A percentile compares a stretch with the other conserved stretches of the same genome.
phyloP scores from a whole-genome alignment of 768 basidiomycete species.

The Butyriboletus loyo region DNA sequence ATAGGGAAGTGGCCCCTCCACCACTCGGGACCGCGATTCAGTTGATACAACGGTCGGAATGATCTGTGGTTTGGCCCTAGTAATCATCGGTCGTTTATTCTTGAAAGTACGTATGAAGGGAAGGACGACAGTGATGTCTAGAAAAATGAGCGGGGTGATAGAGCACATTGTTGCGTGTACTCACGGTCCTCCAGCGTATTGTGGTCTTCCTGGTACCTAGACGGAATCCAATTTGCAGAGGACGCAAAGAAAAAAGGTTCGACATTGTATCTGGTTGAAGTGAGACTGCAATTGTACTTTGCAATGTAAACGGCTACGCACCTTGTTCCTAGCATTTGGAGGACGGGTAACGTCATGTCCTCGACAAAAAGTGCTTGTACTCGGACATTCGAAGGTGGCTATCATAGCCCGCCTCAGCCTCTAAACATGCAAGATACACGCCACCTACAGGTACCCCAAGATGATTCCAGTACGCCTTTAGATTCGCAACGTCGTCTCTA shows the following conservation, averaged over 20 bases:
- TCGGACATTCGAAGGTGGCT: conserved; percentile 29
- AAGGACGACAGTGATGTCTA: conserved; percentile 44
- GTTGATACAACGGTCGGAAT: conserved; percentile 13
- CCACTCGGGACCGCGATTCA: neutral
- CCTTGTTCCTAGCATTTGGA: conserved; percentile 42
- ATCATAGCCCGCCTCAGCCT: neutral
- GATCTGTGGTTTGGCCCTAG: conserved; percentile 12
- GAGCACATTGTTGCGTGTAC: conserved; percentile 15
- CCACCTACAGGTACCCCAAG: conserved; percentile 26
- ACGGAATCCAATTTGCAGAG: conserved; percentile 40
- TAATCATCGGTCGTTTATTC: conserved; percentile 23
- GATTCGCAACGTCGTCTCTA: conserved; percentile 8
- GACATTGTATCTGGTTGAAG: conserved; percentile 33
- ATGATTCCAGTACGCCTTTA: conserved; percentile 29
- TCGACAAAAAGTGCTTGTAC: conserved; percentile 40
- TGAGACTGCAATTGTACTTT: neutral
- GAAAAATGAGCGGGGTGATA: neutral
- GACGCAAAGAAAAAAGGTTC: conserved; percentile 46
- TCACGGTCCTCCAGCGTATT: conserved; percentile 37
- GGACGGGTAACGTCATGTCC: conserved; percentile 31
- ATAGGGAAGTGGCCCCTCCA: conserved; percentile 7
- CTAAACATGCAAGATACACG: neutral
- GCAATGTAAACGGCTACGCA: conserved; percentile 10
- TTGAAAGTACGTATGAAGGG: conserved; percentile 40
- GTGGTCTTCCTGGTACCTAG: conserved; percentile 39